Base-by-base conservation (phyloP, 2,329 filamentous ascomycete genomes). In the Colletotrichum eleusines region DNA sequence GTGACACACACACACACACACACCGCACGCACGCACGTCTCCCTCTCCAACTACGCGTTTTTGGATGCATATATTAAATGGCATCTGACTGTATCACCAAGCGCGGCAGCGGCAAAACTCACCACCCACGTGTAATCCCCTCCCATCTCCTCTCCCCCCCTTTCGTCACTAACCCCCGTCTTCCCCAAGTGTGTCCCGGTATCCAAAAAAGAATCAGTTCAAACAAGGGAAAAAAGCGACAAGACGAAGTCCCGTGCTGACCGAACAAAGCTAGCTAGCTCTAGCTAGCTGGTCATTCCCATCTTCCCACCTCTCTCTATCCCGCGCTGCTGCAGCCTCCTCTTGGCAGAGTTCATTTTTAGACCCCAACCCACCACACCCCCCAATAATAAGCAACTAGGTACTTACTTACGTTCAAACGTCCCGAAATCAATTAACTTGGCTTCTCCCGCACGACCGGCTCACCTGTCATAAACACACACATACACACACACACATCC, bases 281-380 rank as follows among this genome's bases (percentile, higher is more conserved):
- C n/a, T n/a, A 53, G 50, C 50, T 33, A 53, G 28, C 23, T 11
- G 14, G 28, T 50, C 46, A 28, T 14, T 33, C 42, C 2, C 42
- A n/a, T 44, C 18, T 44, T 44, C 18, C 8, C 18, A n/a, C 18
- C 42, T 44, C 23, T 51, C 23, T 18, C 23, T 51, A 11, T 50
- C 23, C 28, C 12, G 26, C 46, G 3, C 14, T 38, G 31, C 51
- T 54, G 31, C 51, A 35, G 35, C 31, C 51, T 20, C 9, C 50
- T n/a, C 51, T n/a, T 20, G 18, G 20, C 31, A n/a, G 12, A 35
- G 35, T 57, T 66, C 67, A 66, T 61, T 70, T 70, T 70, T 67
- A 70, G 67, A 70, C 67, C 63, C 66, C 66, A 54, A 65, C 54
- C 26, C 53, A 28, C 48, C 42, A 31, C 50, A 51, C 50, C 23